Evolutionary conservation across 768 basidiomycete species (phyloP).

Genomic region (Trametes cinnabarina): DNA sequence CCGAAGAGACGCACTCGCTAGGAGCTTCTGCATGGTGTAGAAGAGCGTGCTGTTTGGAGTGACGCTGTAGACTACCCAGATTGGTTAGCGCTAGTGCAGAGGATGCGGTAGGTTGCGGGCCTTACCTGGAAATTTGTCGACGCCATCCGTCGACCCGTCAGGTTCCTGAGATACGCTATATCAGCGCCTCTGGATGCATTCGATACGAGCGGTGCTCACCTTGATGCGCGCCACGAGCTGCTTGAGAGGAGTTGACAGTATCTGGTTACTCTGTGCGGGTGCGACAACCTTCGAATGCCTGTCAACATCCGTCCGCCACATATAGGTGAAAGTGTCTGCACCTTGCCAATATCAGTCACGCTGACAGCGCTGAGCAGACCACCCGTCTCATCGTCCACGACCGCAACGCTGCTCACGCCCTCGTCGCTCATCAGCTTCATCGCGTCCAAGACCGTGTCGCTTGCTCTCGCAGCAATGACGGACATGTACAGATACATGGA

Average conservation of each 20-base stretch:
- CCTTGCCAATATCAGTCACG: conserved; percentile 81
- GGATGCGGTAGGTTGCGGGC: background rate
- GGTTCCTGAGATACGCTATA: conserved; percentile 43
- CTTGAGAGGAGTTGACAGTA: conserved; percentile 64
- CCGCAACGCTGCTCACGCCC: conserved; percentile 81
- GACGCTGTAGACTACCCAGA: conserved; percentile 68
- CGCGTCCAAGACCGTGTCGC: conserved; percentile 67
- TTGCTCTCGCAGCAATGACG: conserved; percentile 62
- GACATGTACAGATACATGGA: conserved; percentile 61
- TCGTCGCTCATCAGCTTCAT: conserved; percentile 86
- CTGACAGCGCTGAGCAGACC: conserved; percentile 71
- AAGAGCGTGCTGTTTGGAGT: conserved; percentile 58
- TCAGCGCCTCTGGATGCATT: background rate
- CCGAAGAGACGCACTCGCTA: conserved; percentile 61
- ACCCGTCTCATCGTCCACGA: conserved; percentile 64
- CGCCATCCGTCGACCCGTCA: conserved; percentile 76
- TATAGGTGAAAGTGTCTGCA: conserved; percentile 23
- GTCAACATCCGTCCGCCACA: background rate
- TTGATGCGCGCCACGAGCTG: conserved; percentile 74
- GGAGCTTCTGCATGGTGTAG: conserved; percentile 75
- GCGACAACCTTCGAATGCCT: conserved; percentile 56
- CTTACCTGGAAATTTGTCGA: conserved; percentile 73
- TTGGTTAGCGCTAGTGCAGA: background rate
- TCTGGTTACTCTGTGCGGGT: conserved; percentile 77
- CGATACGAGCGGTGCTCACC: conserved; percentile 42